Conservation (phyloP, 169 alveolate genomes). For the Besnoitia besnoiti region DNA sequence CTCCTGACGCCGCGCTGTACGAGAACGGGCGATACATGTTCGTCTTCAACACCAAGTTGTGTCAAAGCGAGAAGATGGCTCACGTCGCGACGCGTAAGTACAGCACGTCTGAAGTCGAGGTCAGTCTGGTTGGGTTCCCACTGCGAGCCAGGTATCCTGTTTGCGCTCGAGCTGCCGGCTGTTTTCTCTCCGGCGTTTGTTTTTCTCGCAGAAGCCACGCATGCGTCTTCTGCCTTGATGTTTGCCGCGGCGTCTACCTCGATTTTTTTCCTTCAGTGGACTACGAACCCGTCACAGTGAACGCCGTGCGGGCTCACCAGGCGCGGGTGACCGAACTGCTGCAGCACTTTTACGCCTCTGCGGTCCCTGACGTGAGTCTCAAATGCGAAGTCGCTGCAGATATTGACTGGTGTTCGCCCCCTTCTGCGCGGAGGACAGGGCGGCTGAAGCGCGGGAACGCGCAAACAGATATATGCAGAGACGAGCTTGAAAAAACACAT, state of each 20-base stretch:
- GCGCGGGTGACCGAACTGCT: conserved; percentile 60
- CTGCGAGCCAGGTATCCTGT: too few species aligned
- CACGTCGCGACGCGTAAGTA: conserved; percentile 67
- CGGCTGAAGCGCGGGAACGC: too few species aligned
- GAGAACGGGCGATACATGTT: conserved; percentile 69
- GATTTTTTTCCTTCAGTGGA: conserved; percentile 36
- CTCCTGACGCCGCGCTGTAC: conserved; percentile 26
- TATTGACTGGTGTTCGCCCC: too few species aligned
- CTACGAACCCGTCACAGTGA: conserved; percentile 60
- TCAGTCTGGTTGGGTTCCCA: too few species aligned
- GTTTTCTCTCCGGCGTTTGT: too few species aligned
- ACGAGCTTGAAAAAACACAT: neutral
- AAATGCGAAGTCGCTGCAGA: too few species aligned
- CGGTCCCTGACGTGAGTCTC: conserved; percentile 51
- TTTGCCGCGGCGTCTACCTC: neutral
- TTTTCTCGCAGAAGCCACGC: too few species aligned
- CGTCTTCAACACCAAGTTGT: conserved; percentile 65
- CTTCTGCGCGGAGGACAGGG: too few species aligned
- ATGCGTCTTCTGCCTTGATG: too few species aligned
- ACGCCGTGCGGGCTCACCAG: conserved; percentile 61
- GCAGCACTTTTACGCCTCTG: conserved; percentile 54
- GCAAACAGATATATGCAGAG: neutral
- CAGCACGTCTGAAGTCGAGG: neutral
- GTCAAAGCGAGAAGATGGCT: conserved; percentile 66
- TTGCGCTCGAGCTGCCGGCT: too few species aligned